These are phyloP conservation scores for Tolypocladium tropicale DNA, from an alignment of 2,329 filamentous ascomycete species.

Conservation along the genomic window DNA sequence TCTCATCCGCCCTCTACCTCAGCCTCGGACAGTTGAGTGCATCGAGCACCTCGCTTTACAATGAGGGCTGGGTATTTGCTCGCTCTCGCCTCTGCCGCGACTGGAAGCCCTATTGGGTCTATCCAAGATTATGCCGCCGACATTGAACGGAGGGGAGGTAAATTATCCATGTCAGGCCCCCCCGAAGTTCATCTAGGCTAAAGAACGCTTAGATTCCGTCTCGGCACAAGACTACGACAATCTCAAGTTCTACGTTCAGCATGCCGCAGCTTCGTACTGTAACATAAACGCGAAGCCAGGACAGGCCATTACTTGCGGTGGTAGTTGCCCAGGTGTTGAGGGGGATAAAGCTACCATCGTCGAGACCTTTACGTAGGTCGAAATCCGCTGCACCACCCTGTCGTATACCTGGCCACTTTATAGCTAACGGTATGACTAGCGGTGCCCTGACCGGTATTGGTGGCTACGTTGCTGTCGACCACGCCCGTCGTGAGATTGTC, in stretches of 20 bases:
- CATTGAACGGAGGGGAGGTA: conserved; percentile 25
- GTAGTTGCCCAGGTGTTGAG: conserved; percentile 32
- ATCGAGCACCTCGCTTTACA: background rate
- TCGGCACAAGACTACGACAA: conserved; percentile 22
- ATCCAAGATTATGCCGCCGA: conserved; percentile 13
- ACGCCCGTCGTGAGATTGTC: conserved; percentile 41
- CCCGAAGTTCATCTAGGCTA: background rate
- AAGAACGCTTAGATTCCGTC: conserved; percentile 6
- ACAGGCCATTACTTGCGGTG: conserved; percentile 30
- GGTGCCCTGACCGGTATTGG: conserved; percentile 32
- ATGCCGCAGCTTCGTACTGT: conserved; percentile 43
- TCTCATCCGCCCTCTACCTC: background rate
- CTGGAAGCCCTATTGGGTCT: background rate
- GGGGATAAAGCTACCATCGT: conserved; percentile 31
- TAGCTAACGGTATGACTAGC: conserved; percentile 15
- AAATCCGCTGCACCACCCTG: background rate
- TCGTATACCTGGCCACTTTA: too few relatives aligned
- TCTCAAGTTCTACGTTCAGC: conserved; percentile 40
- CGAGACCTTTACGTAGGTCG: conserved; percentile 28
- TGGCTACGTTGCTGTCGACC: conserved; percentile 42
- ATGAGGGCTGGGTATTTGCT: background rate
- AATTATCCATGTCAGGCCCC: background rate
- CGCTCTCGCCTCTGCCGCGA: background rate
- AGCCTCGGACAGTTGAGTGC: background rate
- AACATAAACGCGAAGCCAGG: conserved; percentile 32